Evolutionary conservation across 768 basidiomycete species (phyloP), one percentile per base, ranked within the genome.

Genomic region (Suillus sp.): DNA sequence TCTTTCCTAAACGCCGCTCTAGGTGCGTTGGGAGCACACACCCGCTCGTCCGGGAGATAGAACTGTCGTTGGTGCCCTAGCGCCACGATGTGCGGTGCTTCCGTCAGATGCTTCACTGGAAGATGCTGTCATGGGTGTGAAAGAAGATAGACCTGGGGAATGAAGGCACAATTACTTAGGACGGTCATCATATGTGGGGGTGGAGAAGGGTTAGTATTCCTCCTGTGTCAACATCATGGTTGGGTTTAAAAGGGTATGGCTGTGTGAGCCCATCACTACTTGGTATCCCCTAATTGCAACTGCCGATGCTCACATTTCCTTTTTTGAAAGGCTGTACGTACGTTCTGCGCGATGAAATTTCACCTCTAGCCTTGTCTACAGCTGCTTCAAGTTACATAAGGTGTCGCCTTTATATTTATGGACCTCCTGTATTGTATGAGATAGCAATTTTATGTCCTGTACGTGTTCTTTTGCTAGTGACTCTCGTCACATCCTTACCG

Each of bases 11-110:
- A 66, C 7, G 59, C 60, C 11, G 78, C 79, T 3, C 63, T 80
- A 1, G 20, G 11, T 7, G 70, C 78, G 2, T 70, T 82, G 9
- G 66, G 71, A 2, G 69, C 70, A 43, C 76, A 85, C 84, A 1
- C 81, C 83, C 1, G 85, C 84, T 8, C 75, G 81, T 70, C 78
- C 76, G 3, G 85, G 84, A 0, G 84, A 85, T 53, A 79, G 85
- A n/a, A 88, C 84, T 0, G 71, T 86, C 54, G 77, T 88, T 34
- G 85, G 87, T 61, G 82, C 85, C 0, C 76, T 87, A 8, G 65
- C 70, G 18, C 81, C 84, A 18, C 83, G 86, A 63, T 81, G 80
- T 56, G 67, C 66, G 9, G 67, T 75, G 14, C n/a, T 57, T 43
- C 38, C 22, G 27, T 40, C 60, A 9, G 61, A 54, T 50, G n/a